Percentiles rank a stretch among this genome's conserved stretches.
These are phyloP conservation scores for Phyllosticta paracitricarpa DNA, from an alignment of 2,329 filamentous ascomycete genomes.

Conservation along the genomic window DNA sequence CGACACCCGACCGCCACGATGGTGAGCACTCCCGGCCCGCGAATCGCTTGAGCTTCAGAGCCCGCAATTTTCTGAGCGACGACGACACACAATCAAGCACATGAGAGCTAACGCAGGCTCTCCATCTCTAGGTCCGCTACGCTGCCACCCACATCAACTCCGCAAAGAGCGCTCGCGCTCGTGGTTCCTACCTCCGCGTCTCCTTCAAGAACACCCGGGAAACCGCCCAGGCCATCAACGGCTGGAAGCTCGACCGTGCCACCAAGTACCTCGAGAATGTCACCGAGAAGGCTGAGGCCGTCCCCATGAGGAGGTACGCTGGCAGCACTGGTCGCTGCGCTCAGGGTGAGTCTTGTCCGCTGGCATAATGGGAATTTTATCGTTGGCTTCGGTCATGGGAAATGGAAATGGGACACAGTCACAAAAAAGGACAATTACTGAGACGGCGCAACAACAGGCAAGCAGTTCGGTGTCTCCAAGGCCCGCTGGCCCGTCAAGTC, in stretches of 20 bases:
- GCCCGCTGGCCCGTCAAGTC: slow-evolving; percentile 99
- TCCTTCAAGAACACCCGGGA: slow-evolving; percentile 99
- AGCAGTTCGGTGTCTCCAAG: slow-evolving; percentile 96
- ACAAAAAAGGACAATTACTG: slow-evolving; percentile 9
- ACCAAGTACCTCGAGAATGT: slow-evolving; percentile 98
- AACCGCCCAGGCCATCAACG: slow-evolving; percentile 98
- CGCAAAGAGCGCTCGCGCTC: slow-evolving; percentile 92
- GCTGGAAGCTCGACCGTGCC: slow-evolving; percentile 94
- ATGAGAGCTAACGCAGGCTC: slow-evolving; percentile 3
- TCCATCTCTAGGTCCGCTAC: slow-evolving; percentile 71
- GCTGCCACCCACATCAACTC: slow-evolving; percentile 78
- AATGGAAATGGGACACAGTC: background rate
- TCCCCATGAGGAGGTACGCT: slow-evolving; percentile 96
- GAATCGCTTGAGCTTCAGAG: slow-evolving; percentile 1
- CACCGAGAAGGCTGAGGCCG: slow-evolving; percentile 89
- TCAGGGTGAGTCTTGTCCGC: slow-evolving; percentile 66
- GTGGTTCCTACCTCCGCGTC: slow-evolving; percentile 97
- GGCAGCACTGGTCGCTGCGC: slow-evolving; percentile 91
- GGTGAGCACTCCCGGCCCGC: slow-evolving; percentile 20
- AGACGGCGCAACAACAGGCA: slow-evolving; percentile 52
- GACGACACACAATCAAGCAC: background rate
- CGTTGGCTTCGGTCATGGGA: background rate
- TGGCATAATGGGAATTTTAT: background rate
- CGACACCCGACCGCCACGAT: slow-evolving; percentile 31
- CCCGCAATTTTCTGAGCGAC: background rate